Base-by-base conservation (phyloP, 352 stramenopile species). In the Globisporangium paddicum region DNA sequence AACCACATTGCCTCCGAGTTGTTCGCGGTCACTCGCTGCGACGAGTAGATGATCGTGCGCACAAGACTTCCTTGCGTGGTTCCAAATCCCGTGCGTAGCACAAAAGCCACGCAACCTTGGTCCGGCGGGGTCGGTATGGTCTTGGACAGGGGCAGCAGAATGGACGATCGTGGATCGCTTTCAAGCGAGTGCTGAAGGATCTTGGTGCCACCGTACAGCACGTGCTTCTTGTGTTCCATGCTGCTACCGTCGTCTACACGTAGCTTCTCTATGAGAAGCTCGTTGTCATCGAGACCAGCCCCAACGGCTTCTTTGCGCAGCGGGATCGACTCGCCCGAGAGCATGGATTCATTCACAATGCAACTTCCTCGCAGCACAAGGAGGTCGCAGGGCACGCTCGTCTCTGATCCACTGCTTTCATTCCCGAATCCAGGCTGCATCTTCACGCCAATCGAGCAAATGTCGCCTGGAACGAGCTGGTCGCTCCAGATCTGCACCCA, bases 341-440 rank as follows among this genome's bases (percentile, higher is more conserved):
- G 77, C 78, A 98, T 97, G 11, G 96, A 94, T 74, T 99, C 96
- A 73, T 98, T 98, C 9, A 98, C 90, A 18, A 99, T 87, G 56
- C 82, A 95, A 37, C 67, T 79, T 18, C 96, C 96, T n/a, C 72
- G 66, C 16, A 98, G 62, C 14, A 99, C 63, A 18, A 99, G 63
- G 30, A 96, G 57, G 73, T 99, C 96, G 49, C 87, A 96, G 19
- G 95, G 95, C 16, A 97, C 74, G 16, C 67, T 56, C 3, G 53
- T 66, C 18, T 62, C 49, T 13, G 9, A 37, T 2, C 55, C 57
- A 18, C 37, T 47, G 30, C 66, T 23, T 10, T 63, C 54, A 2
- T 60, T 59, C 2, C 60, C 52, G 23, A 25, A 37, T 4, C 4
- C 23, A 14, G 55, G n/a, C 45, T 65, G 25, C 30, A 52, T 19